Evolutionary conservation across 768 basidiomycete species (phyloP).

Genomic region (Russula lepida): DNA sequence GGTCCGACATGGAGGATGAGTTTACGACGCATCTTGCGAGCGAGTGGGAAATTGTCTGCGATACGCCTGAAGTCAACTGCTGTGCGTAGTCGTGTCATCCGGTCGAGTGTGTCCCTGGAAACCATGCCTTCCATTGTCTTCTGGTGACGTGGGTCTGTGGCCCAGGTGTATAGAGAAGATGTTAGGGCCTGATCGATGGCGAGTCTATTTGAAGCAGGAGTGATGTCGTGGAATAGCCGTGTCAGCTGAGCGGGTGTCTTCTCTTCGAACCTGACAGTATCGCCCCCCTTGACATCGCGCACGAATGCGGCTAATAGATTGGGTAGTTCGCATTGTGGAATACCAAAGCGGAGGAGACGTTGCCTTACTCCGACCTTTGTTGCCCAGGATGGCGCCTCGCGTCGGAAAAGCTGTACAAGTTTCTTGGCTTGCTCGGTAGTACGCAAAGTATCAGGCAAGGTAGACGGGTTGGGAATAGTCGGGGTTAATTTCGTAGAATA

Average conservation of each 20-base stretch:
- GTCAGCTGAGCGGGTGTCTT: slow-evolving; percentile 34
- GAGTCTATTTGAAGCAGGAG: slow-evolving; percentile 24
- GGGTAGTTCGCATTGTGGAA: slow-evolving; percentile 33
- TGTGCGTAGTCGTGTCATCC: slow-evolving; percentile 27
- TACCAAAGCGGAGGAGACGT: slow-evolving; percentile 43
- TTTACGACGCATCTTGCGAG: slow-evolving; percentile 59
- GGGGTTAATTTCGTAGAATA: background rate
- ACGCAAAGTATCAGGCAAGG: background rate
- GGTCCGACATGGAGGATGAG: slow-evolving; percentile 96
- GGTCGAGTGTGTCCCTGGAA: slow-evolving; percentile 22
- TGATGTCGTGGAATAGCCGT: slow-evolving; percentile 35
- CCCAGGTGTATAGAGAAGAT: slow-evolving; percentile 52
- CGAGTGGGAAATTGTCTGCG: slow-evolving; percentile 39
- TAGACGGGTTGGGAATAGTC: background rate
- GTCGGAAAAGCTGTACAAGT: slow-evolving; percentile 7
- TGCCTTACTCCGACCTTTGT: slow-evolving; percentile 23
- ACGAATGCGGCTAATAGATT: slow-evolving; percentile 39
- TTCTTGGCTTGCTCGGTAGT: background rate
- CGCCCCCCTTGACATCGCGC: slow-evolving; percentile 28
- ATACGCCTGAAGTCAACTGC: slow-evolving; percentile 33
- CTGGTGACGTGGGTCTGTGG: slow-evolving; percentile 27
- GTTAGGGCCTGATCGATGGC: slow-evolving; percentile 44
- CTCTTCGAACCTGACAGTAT: slow-evolving; percentile 18
- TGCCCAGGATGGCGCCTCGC: slow-evolving; percentile 12
- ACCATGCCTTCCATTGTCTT: background rate